Percentiles rank a stretch among this genome's conserved stretches.
These are phyloP conservation scores for Polytrichum formosum DNA, from an alignment of 225 moss, liverwort and hornwort species.

Conservation along the genomic window DNA sequence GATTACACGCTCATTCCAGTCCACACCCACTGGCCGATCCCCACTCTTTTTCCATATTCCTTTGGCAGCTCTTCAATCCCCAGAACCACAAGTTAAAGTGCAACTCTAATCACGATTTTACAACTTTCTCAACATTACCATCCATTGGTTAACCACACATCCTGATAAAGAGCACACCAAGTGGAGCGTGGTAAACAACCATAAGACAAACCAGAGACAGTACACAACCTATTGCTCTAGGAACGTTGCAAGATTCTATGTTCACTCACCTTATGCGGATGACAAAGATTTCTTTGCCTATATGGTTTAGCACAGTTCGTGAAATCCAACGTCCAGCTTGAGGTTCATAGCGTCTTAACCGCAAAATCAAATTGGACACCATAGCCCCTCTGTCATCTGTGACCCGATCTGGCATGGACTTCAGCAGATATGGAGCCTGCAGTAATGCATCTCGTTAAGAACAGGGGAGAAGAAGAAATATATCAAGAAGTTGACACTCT, in stretches of 20 bases:
- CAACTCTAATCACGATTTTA: too few relatives aligned
- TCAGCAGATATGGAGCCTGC: conserved; percentile 60
- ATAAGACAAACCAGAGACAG: too few relatives aligned
- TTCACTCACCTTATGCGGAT: conserved; percentile 71
- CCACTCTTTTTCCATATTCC: conserved; percentile 74
- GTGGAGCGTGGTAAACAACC: too few relatives aligned
- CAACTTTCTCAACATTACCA: too few relatives aligned
- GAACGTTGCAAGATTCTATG: too few relatives aligned
- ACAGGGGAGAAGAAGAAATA: too few relatives aligned
- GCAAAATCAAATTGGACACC: conserved; percentile 60
- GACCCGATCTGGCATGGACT: conserved; percentile 69
- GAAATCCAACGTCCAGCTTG: conserved; percentile 81
- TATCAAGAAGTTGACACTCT: too few relatives aligned
- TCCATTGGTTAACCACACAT: too few relatives aligned
- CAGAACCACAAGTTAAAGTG: neutral
- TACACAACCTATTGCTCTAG: too few relatives aligned
- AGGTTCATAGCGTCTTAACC: conserved; percentile 46
- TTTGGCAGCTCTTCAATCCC: conserved; percentile 49
- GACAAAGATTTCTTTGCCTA: conserved; percentile 71
- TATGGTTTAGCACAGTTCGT: conserved; percentile 55
- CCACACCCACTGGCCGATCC: conserved; percentile 81
- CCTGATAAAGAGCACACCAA: too few relatives aligned
- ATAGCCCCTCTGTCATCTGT: conserved; percentile 72
- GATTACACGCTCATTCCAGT: conserved; percentile 87
- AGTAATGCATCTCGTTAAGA: neutral